A percentile compares a stretch with the other conserved stretches of the same genome.
Conservation (phyloP, 106 monocot species). For the Hemerocallis citrina region DNA sequence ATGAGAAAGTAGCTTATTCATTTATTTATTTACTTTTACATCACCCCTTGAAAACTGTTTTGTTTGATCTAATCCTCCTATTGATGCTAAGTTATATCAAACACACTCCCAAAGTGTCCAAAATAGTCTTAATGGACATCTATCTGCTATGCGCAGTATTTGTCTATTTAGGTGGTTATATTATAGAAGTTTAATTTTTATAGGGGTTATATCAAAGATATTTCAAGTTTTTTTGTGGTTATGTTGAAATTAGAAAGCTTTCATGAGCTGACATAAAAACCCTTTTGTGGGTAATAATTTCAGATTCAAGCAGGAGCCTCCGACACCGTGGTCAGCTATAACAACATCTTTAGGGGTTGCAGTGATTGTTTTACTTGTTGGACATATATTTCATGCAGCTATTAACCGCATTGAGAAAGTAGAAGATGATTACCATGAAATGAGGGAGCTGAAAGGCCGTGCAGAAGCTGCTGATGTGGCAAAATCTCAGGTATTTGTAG, state of each 20-base stretch:
- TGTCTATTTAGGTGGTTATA: too few species aligned
- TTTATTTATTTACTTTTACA: too few species aligned
- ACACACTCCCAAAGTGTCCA: too few species aligned
- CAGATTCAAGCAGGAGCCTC: constrained; percentile 64
- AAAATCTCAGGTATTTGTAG: constrained; percentile 61
- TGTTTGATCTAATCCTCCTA: constrained; percentile 66
- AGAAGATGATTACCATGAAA: constrained; percentile 71
- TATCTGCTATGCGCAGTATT: too few species aligned
- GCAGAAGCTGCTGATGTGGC: constrained; percentile 92
- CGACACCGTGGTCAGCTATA: constrained; percentile 76
- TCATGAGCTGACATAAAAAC: too few species aligned
- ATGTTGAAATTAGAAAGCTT: too few species aligned
- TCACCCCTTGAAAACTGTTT: too few species aligned
- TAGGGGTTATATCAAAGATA: too few species aligned
- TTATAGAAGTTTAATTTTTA: too few species aligned
- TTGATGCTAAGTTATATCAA: constrained; percentile 83
- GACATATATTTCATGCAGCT: constrained; percentile 72
- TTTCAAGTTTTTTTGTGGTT: constrained; percentile 48
- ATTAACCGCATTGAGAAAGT: constrained; percentile 68
- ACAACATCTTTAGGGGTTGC: constrained; percentile 52
- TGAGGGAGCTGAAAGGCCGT: constrained; percentile 73
- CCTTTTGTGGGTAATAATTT: constrained; percentile 1
- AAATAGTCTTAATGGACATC: too few species aligned
- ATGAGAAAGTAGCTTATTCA: too few species aligned
- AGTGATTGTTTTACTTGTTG: constrained; percentile 74